Evolutionary conservation across 2,329 filamentous ascomycete genomes (phyloP).

Genomic region (Decorospora gaudefroyi): DNA sequence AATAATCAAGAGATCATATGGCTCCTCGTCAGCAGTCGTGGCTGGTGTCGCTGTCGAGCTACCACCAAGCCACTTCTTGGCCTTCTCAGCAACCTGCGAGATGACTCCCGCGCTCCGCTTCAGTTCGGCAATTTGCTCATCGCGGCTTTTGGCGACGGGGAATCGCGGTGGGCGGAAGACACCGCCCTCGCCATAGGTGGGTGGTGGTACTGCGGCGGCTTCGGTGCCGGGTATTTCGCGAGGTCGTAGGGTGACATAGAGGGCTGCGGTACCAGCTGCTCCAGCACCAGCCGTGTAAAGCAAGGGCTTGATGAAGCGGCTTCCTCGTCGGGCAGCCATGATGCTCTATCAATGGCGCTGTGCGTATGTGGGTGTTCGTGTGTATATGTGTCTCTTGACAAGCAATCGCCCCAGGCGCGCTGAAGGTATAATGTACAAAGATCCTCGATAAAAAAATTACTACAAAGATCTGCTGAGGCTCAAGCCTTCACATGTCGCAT

Average conservation of each 20-base stretch:
- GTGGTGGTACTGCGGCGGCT: constrained; percentile 69
- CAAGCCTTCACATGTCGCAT: constrained; percentile 17
- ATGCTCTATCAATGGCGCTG: constrained; percentile 13
- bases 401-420: constrained; percentile 9
- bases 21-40: constrained; percentile 51
- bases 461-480: constrained; percentile 23
- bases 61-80: constrained; percentile 51
- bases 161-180: constrained; percentile 69
- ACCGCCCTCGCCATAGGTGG: constrained; percentile 70
- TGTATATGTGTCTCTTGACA: constrained; percentile 1
- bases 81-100: constrained; percentile 38
- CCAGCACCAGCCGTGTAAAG: constrained; percentile 63
- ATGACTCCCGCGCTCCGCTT: constrained; percentile 56
- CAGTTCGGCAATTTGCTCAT: constrained; percentile 67
- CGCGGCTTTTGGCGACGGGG: constrained; percentile 64
- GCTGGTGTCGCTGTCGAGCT: constrained; percentile 29
- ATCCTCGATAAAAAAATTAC: constrained; percentile 8
- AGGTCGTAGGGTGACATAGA: constrained; percentile 69
- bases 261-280: constrained; percentile 58
- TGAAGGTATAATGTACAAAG: constrained; percentile 11
- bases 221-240: constrained; percentile 73
- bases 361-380: too few relatives aligned
- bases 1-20: constrained; percentile 78
- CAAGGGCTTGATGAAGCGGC: constrained; percentile 60
- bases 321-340: constrained; percentile 45